Percentiles rank a stretch among this genome's conserved stretches.
Evolutionary conservation across 768 basidiomycete species (phyloP).

Genomic region (Strobilomyces confusus): DNA sequence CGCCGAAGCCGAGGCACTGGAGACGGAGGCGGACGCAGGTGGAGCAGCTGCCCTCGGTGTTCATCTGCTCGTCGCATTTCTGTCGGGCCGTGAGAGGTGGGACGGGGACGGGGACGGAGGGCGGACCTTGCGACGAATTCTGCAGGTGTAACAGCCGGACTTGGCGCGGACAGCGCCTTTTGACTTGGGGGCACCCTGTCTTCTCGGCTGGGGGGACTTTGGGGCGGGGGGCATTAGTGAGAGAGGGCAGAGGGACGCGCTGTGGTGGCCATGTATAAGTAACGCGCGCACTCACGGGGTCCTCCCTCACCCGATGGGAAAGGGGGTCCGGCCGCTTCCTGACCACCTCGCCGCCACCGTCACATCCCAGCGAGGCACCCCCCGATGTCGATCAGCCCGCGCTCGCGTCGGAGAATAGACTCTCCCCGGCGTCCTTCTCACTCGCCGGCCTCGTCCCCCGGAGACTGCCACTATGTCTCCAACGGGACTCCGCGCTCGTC

Average conservation of each 20-base stretch:
- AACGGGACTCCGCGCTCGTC: conserved; percentile 33
- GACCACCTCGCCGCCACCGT: conserved; percentile 5
- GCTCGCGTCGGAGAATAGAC: conserved; percentile 10
- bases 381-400: background rate
- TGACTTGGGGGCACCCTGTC: conserved; percentile 58
- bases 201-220: conserved; percentile 39
- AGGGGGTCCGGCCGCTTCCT: conserved; percentile 16
- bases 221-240: conserved; percentile 34
- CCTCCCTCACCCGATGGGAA: conserved; percentile 21
- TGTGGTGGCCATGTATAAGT: conserved; percentile 29
- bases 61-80: conserved; percentile 83
- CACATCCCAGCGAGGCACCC: conserved; percentile 1
- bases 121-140: conserved; percentile 77
- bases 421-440: conserved; percentile 3
- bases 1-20: conserved; percentile 83
- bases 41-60: conserved; percentile 57
- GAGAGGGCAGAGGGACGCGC: conserved; percentile 16
- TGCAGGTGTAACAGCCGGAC: conserved; percentile 86
- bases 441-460: conserved; percentile 16
- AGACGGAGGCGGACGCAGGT: conserved; percentile 77
- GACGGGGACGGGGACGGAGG: conserved; percentile 4
- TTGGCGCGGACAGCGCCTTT: conserved; percentile 84
- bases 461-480: conserved; percentile 21
- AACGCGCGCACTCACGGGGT: conserved; percentile 20
- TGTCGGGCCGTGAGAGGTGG: conserved; percentile 30